These are phyloP conservation scores for Colletotrichum spaethianum DNA, from an alignment of 2,329 filamentous ascomycete genomes.

Conservation along the genomic window DNA sequence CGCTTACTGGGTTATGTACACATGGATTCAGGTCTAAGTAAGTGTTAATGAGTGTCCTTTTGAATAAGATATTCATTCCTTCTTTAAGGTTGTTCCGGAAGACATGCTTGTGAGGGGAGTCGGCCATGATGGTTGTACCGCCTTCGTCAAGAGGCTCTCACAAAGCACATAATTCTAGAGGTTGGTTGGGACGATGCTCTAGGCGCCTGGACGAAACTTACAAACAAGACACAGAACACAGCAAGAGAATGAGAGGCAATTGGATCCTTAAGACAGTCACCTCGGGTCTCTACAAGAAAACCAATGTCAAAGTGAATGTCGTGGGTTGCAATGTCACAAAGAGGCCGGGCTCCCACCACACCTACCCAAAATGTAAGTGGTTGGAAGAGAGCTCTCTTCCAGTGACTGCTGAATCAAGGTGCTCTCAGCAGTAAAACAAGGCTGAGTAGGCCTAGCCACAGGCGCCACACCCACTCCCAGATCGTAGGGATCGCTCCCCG, in stretches of 20 bases:
- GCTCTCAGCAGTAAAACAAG: constrained; percentile 23
- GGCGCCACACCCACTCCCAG: constrained; percentile 7
- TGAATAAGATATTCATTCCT: neutral
- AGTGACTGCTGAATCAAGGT: neutral
- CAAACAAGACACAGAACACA: neutral
- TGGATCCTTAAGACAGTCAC: neutral
- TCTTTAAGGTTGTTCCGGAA: neutral
- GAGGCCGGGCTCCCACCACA: neutral
- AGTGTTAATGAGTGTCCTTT: neutral
- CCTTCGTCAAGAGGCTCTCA: neutral
- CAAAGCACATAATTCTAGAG: neutral
- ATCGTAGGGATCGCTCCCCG: constrained; percentile 1
- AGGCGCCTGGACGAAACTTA: neutral
- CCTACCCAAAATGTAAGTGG: constrained; percentile 11
- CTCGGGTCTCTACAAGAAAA: neutral
- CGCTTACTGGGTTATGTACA: neutral
- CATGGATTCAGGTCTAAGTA: neutral
- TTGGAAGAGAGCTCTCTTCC: constrained; percentile 7
- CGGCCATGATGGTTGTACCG: neutral
- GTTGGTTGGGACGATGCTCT: neutral
- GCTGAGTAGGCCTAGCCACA: constrained; percentile 25
- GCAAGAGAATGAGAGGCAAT: neutral
- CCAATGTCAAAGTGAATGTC: neutral
- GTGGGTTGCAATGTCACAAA: neutral
- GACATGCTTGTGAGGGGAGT: neutral